Evolutionary conservation across 768 basidiomycete genomes (phyloP).

Genomic region (Mycena rosella): DNA sequence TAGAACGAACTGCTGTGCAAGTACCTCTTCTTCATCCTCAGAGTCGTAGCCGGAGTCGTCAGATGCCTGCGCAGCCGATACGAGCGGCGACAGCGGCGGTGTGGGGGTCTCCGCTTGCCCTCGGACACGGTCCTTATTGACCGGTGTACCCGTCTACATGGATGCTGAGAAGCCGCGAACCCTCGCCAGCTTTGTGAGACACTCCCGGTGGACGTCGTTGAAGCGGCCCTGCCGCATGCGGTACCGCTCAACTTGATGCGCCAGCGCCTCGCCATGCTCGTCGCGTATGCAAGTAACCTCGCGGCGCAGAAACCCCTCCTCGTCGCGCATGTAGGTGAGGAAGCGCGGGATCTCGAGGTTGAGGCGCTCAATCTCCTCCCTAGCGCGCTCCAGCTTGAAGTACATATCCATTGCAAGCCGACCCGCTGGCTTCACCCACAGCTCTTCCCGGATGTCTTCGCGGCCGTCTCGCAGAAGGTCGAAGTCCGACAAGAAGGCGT

Average conservation of each 20-base stretch:
- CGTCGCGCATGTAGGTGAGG: constrained; percentile 35
- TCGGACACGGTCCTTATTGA: not conserved
- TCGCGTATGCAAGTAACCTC: not conserved
- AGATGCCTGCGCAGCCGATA: too few relatives aligned
- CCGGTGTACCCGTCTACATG: not conserved
- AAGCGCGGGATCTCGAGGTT: constrained; percentile 41
- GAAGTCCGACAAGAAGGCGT: too few relatives aligned
- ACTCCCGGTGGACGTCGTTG: not conserved
- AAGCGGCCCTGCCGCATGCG: constrained; percentile 13
- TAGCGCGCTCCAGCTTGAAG: constrained; percentile 35
- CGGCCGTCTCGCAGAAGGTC: constrained; percentile 33
- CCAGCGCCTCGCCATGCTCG: not conserved
- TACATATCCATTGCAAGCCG: constrained; percentile 31
- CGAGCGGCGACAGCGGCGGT: too few relatives aligned
- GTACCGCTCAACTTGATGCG: not conserved
- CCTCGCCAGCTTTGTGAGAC: constrained; percentile 3
- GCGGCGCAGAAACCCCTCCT: constrained; percentile 13
- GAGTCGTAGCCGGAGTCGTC: too few relatives aligned
- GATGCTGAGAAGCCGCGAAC: constrained; percentile 12
- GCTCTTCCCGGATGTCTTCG: constrained; percentile 25
- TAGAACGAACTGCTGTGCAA: too few relatives aligned
- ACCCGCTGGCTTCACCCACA: constrained; percentile 28
- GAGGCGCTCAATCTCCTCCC: constrained; percentile 38
- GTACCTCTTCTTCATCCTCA: too few relatives aligned
- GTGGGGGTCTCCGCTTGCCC: too few relatives aligned